Evolutionary conservation across 371 early-diverging fungal genomes (phyloP), one percentile per base, ranked within the genome.

Genomic region (Circinella umbellata): DNA sequence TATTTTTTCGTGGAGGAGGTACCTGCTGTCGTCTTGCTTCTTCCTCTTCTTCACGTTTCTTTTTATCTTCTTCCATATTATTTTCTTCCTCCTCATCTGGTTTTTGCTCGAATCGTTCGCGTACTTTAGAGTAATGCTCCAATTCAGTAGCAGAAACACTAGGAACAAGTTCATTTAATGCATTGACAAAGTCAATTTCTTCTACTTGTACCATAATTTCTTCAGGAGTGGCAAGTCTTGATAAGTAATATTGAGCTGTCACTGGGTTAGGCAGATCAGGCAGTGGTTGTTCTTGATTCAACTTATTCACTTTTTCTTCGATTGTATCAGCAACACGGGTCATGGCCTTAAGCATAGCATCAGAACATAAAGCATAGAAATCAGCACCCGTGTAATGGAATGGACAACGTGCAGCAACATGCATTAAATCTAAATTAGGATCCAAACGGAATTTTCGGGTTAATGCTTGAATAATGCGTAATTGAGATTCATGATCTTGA

Each of bases 331-430:
- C 96, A 0, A 92, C 94, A 55, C 98, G 90, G 8, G 94, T 83
- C 90, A 97, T 95, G 15, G 98, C 97, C 71, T 98, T 96, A 10
- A 99, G 85, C 89, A 97, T 94, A 4, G 99, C 96, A 75, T 98
- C 98, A 18, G 98, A 95, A 73, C 97, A 98, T 37, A 99, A 85
- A 0, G 99, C 99, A 76, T 99, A 98, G 71, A 98, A 95, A 78
- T 99, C 99, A 15, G 99, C 99, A 54, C 99, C 99, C 0, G 99
- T 98, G 66, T 93, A 94, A 73, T 94, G 91, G 76, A 94, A 92
- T 9, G 97, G 97, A 71, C 96, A 95, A 54, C 86, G 77, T 11
- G 92, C 90, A 9, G 97, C 96, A 11, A 98, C 88, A 9, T 71
- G 78, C 35, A 77, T 77, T 66, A 96, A 80, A 70, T 94, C 91